phyloP scores from a whole-genome alignment of 805 yeast genomes.

The Barnettozyma salicaria region DNA sequence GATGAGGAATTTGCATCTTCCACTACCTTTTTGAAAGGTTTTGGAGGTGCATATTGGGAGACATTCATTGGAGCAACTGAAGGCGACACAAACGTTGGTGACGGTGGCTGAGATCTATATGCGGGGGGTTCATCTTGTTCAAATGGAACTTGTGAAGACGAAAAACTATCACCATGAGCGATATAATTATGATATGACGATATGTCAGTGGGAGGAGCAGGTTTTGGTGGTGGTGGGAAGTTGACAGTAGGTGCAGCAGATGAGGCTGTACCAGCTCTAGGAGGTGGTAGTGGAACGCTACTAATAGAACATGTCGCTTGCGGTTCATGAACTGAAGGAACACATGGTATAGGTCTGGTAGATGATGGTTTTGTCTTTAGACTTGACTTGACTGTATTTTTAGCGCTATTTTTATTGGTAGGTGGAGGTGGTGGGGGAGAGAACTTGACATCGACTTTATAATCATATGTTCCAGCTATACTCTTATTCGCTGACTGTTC shows the following conservation, averaged over 20 bases:
- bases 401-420: conserved; percentile 10
- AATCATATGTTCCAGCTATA: conserved; percentile 31
- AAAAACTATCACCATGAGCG: neutral
- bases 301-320: neutral
- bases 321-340: neutral
- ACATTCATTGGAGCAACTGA: neutral
- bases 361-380: conserved; percentile 1
- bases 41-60: conserved; percentile 20
- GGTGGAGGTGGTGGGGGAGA: conserved; percentile 35
- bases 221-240: conserved; percentile 14
- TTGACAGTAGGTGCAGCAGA: neutral
- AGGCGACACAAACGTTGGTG: neutral
- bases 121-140: conserved; percentile 5
- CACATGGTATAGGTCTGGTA: neutral
- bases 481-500: conserved; percentile 19
- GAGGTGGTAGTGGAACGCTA: conserved; percentile 1
- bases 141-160: neutral
- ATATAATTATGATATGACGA: too few relatives aligned
- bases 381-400: neutral
- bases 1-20: neutral
- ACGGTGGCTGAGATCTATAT: neutral
- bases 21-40: conserved; percentile 14
- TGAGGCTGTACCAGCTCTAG: conserved; percentile 2
- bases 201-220: conserved; percentile 6
- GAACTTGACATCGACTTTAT: conserved; percentile 28